Conservation (phyloP, 768 basidiomycete genomes). For the Lactarius psammicola region DNA sequence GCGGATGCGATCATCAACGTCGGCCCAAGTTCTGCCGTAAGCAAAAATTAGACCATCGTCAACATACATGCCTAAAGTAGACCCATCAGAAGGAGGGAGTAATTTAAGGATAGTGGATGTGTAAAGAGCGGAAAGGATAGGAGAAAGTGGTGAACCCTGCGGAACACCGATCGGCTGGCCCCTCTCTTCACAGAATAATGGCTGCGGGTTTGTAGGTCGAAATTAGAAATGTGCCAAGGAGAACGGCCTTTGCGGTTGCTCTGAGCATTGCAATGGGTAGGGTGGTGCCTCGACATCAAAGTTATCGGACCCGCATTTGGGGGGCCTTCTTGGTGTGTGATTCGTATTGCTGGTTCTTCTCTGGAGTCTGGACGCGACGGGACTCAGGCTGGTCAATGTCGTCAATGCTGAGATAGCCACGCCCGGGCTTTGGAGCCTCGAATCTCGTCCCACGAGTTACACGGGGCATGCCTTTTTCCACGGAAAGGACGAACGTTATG, state of each 20-base stretch:
- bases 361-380: neutral
- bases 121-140: too few relatives aligned
- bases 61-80: too few relatives aligned
- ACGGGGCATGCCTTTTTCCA: neutral
- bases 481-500: neutral
- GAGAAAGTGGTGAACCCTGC: too few relatives aligned
- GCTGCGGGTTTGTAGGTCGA: constrained; percentile 22
- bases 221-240: constrained; percentile 31
- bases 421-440: neutral
- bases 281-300: neutral
- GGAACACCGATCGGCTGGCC: too few relatives aligned
- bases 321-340: neutral
- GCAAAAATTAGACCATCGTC: too few relatives aligned
- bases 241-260: constrained; percentile 30
- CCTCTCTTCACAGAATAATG: too few relatives aligned
- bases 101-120: too few relatives aligned
- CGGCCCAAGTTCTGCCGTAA: too few relatives aligned
- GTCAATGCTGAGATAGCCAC: neutral
- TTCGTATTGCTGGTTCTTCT: neutral
- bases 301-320: neutral
- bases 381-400: neutral
- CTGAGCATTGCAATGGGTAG: constrained; percentile 23
- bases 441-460: neutral
- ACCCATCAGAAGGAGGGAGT: too few relatives aligned
- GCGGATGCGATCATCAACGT: too few relatives aligned